Conservation (phyloP, 1,139 yeast species). For the Pichia norvegensis region DNA sequence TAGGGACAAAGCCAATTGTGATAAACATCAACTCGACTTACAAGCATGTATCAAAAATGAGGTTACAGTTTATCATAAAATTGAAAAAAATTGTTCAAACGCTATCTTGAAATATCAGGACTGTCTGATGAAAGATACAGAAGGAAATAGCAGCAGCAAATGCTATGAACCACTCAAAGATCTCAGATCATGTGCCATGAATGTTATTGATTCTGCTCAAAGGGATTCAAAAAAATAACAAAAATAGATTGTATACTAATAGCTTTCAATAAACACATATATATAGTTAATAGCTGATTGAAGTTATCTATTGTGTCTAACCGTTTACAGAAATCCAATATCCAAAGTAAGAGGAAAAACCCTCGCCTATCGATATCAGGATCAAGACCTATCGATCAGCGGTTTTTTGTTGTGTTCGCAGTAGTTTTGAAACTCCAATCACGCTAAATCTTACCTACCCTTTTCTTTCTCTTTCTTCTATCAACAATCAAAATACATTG, state of each 20-base stretch:
- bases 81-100: slow-evolving; percentile 50
- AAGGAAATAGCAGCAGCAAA: slow-evolving; percentile 18
- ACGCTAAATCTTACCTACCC: too few species aligned
- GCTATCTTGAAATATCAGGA: slow-evolving; percentile 53
- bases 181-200: slow-evolving; percentile 22
- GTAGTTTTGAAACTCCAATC: too few species aligned
- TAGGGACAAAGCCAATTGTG: slow-evolving; percentile 36
- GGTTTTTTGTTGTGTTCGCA: too few species aligned
- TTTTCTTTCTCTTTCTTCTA: neutral
- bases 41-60: slow-evolving; percentile 49
- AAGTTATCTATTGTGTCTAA: too few species aligned
- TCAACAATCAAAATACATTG: slow-evolving; percentile 14
- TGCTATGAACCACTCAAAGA: slow-evolving; percentile 20
- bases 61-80: slow-evolving; percentile 60
- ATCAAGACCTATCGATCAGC: too few species aligned
- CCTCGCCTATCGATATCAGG: too few species aligned
- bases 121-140: slow-evolving; percentile 35
- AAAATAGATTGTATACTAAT: too few species aligned
- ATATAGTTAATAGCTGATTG: too few species aligned
- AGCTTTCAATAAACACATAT: too few species aligned
- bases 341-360: too few species aligned
- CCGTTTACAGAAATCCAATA: too few species aligned
- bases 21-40: slow-evolving; percentile 41
- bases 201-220: slow-evolving; percentile 8
- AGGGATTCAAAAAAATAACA: neutral